These are phyloP conservation scores for Gaeumannomyces sp. DNA, from an alignment of 2,329 filamentous ascomycete genomes.

Conservation along the genomic window DNA sequence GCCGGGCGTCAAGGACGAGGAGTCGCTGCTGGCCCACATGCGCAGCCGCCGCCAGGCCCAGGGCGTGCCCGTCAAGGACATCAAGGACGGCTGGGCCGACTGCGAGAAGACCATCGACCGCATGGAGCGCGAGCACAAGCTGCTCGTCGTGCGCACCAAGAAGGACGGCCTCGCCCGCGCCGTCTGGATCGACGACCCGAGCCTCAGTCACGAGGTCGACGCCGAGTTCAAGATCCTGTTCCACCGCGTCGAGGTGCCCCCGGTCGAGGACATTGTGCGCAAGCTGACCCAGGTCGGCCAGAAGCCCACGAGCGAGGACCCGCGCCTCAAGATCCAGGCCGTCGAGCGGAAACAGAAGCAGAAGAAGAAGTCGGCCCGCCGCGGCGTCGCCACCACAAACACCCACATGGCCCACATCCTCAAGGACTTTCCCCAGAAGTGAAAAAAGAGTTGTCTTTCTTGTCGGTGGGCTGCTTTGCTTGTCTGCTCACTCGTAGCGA, in stretches of 20 bases:
- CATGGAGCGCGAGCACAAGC: conserved; percentile 70
- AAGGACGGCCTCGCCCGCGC: conserved; percentile 83
- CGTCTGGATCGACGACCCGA: conserved; percentile 84
- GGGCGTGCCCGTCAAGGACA: conserved; percentile 77
- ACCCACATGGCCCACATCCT: conserved; percentile 78
- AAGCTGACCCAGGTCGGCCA: conserved; percentile 72
- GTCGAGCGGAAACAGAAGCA: conserved; percentile 63
- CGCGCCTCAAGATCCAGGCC: conserved; percentile 49
- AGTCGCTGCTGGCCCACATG: conserved; percentile 72
- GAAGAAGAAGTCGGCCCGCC: conserved; percentile 60
- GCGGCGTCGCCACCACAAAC: conserved; percentile 77
- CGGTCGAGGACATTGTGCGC: conserved; percentile 67
- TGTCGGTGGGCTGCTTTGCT: no score
- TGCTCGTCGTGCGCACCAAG: conserved; percentile 83
- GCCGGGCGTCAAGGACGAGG: conserved; percentile 67
- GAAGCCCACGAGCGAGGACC: conserved; percentile 79
- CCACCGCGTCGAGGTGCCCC: conserved; percentile 72
- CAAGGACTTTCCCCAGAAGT: conserved; percentile 53
- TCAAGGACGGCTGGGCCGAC: conserved; percentile 92
- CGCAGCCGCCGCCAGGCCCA: conserved; percentile 76
- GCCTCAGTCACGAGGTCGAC: conserved; percentile 69
- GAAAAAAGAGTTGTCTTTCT: no score
- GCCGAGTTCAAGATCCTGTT: conserved; percentile 78
- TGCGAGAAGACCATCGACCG: conserved; percentile 72
- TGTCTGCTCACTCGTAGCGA: no score